These are phyloP conservation scores for Monosporascus sp. DNA, from an alignment of 2,329 filamentous ascomycete species.

Conservation along the genomic window DNA sequence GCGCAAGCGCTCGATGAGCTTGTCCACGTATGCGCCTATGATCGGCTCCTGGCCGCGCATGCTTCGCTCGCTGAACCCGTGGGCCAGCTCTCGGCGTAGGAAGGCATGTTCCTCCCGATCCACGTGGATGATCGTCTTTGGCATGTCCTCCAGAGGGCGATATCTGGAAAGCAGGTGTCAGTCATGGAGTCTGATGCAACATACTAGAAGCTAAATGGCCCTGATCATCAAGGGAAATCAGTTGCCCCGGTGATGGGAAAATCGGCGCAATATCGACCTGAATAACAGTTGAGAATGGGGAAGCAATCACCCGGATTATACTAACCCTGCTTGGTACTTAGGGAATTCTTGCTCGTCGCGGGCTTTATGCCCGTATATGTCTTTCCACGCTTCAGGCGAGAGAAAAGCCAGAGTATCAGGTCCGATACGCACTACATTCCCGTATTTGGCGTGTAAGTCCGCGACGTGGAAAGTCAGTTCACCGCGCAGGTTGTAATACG, in stretches of 20 bases:
- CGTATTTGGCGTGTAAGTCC: slow-evolving; percentile 1
- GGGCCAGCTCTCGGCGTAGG: background rate
- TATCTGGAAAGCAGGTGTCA: background rate
- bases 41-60: background rate
- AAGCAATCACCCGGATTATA: background rate
- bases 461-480: background rate
- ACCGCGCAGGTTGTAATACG: background rate
- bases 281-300: background rate
- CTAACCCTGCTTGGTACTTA: background rate
- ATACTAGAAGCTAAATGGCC: too few relatives aligned
- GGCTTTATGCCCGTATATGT: slow-evolving; percentile 1
- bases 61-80: background rate
- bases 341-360: background rate
- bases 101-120: background rate
- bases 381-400: slow-evolving; percentile 1
- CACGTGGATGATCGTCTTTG: background rate
- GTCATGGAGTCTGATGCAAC: background rate
- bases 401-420: background rate
- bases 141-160: background rate
- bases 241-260: too few relatives aligned
- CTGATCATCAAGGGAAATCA: too few relatives aligned
- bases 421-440: background rate
- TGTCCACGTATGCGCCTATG: background rate
- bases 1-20: slow-evolving; percentile 5
- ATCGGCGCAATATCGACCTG: too few relatives aligned